Evolutionary conservation across 2,329 filamentous ascomycete genomes (phyloP), one percentile per base, ranked within the genome.

Genomic region (Aspergillus candidus): DNA sequence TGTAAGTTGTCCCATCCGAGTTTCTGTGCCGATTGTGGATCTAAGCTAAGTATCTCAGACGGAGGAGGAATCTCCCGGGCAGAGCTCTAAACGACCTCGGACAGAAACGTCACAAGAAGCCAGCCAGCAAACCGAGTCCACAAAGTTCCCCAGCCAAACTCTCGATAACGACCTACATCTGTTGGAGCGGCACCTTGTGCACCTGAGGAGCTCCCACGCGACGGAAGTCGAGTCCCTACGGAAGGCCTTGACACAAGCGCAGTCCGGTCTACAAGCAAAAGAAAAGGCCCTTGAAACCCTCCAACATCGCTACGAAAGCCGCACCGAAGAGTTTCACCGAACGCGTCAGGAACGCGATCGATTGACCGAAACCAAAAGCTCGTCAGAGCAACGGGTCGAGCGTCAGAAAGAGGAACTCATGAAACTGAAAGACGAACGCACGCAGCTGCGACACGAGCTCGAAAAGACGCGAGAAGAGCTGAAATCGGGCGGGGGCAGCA

Each of bases 251-350:
- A 46, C 51, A 11, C 47, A 58, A 3, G 48, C 54, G 3, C 51
- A 61, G 41, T 46, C 53, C 37, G 61, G 62, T 34, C 49, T 63
- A 10, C 51, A 55, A 29, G 60, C 66, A 40, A 59, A 61, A 36
- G 61, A 68, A 38, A 53, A 57, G 35, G 56, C 54, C 5, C 56
- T 71, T 38, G 55, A 58, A 13, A 38, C 47, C 6, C 51, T 73
- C 8, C 70, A 73, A 50, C 66, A 69, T 55, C 69, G 71, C 40
- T 73, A 72, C 46, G 71, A 74, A 55, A 65, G 51, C 38, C 62
- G 63, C 44, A 63, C 57, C 13, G 60, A 56, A 7, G 61, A 70
- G 36, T 46, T 68, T 11, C 66, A 69, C 49, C 59, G 60, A 40
- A 52, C 62, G 12, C 62, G 68, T 15, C 58, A 58, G 38, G 63